Evolutionary conservation across 495 filamentous ascomycete species (phyloP).

Genomic region (Xylaria curta): DNA sequence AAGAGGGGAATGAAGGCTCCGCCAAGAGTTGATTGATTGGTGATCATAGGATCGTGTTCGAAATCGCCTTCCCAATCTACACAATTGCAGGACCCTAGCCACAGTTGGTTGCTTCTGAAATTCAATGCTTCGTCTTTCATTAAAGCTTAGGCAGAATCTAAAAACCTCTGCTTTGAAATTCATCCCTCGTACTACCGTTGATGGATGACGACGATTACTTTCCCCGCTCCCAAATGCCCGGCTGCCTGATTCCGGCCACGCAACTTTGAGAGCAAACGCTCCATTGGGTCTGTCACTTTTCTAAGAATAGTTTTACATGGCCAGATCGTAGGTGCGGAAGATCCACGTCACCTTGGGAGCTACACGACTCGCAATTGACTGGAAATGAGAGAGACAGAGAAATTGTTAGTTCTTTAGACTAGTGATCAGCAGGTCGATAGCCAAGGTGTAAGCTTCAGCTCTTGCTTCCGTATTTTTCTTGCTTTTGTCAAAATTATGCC

Average conservation of each 20-base stretch:
- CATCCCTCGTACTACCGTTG: neutral
- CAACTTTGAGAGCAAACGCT: neutral
- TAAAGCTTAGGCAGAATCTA: neutral
- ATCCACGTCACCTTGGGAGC: neutral
- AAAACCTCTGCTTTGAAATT: neutral
- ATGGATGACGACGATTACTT: neutral
- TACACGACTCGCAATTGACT: neutral
- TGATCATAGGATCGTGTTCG: neutral
- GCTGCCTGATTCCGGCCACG: neutral
- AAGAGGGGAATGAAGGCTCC: neutral
- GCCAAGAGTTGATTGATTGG: neutral
- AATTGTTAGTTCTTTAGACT: neutral
- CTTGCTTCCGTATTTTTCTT: neutral
- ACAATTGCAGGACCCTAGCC: neutral
- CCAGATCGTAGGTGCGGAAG: neutral
- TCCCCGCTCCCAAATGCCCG: neutral
- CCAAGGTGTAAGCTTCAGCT: neutral
- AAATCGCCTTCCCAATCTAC: neutral
- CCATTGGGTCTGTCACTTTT: neutral
- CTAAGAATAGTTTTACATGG: neutral
- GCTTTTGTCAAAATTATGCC: conserved; percentile 41
- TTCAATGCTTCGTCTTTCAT: neutral
- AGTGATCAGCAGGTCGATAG: neutral
- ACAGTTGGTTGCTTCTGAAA: neutral
- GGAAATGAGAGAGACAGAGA: neutral